These are phyloP conservation scores for Penicillium occitanis DNA, from an alignment of 2,329 filamentous ascomycete genomes.

Conservation along the genomic window DNA sequence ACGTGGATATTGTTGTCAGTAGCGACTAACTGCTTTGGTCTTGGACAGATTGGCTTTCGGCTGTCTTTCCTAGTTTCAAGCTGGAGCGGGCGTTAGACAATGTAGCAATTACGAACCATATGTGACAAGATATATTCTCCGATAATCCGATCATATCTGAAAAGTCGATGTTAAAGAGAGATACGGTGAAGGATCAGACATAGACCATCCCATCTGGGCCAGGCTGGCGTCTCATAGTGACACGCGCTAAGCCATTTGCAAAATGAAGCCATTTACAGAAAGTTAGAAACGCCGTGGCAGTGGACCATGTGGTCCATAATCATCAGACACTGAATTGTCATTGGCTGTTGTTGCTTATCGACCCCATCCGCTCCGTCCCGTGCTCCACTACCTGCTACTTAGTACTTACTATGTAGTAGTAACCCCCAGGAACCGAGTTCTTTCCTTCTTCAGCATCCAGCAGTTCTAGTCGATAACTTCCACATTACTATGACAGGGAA, in stretches of 20 bases:
- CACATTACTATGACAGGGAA: background rate
- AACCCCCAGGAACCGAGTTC: background rate
- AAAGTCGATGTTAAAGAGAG: background rate
- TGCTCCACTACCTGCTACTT: background rate
- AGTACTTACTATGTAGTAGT: background rate
- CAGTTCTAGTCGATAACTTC: background rate
- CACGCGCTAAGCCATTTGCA: background rate
- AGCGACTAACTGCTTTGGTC: background rate
- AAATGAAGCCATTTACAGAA: background rate
- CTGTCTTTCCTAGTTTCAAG: background rate
- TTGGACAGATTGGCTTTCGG: background rate
- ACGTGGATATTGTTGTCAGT: background rate
- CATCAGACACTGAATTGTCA: background rate
- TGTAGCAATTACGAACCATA: background rate
- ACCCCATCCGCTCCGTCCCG: constrained; percentile 15
- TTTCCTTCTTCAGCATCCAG: background rate
- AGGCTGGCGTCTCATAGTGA: background rate
- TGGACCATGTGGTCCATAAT: constrained; percentile 3
- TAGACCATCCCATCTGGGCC: background rate
- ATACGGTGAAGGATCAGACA: constrained; percentile 12
- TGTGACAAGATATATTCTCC: background rate
- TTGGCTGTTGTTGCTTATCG: background rate
- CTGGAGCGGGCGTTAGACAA: background rate
- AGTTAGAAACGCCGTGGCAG: background rate
- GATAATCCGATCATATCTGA: background rate